Evolutionary conservation across 1,284 basidiomycete genomes (phyloP), one percentile per base, ranked within the genome.

Genomic region (Prillingera fragicola): DNA sequence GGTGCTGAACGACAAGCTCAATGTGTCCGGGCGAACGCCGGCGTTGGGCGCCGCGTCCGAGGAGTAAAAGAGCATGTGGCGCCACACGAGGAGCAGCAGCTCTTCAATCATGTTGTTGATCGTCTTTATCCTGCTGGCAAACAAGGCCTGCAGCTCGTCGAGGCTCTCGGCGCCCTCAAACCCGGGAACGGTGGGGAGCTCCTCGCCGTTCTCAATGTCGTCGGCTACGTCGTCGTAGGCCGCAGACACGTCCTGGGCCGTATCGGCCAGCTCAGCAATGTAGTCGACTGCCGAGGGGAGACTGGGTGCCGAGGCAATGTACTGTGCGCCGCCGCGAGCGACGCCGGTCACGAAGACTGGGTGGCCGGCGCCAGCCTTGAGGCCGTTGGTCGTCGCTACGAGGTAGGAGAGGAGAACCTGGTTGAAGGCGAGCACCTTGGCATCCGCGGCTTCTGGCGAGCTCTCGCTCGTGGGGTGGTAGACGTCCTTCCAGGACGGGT

Each of bases 61-160:
- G 41, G 73, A 67, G 63, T 73, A 77, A 57, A 72, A 73, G 15
- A 80, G 76, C 28, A 92, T 64, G 64, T 96, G 91, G 25, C 89
- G 78, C 83, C 87, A 92, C 10, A 90, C 75, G 5, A 95, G 74
- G 6, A 95, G 75, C 7, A 95, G 74, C 7, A 88, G 70, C 75
- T 91, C 85, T 70, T 95, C 90, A 37, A 84, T 73, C 35, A 83
- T 81, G 53, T 81, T 52, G 50, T 40, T 37, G 24, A 52, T 52
- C 12, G 34, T 33, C 31, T 26, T 34, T 4, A 38, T 28, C 8
- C 50, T 37, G 4, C 27, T 22, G 2, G 34, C 46, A 17, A 52
- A 52, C 7, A 24, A 23, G 2, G 40, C 43, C 27, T 48, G 46
- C 37, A 52, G 38, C 43, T 52, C 50, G 23, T 48, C 46, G 13